A percentile compares a stretch with the other conserved stretches of the same genome.
Evolutionary conservation across 176 grass and related monocot genomes (phyloP).

Genomic region (Puccinellia tenuiflora): DNA sequence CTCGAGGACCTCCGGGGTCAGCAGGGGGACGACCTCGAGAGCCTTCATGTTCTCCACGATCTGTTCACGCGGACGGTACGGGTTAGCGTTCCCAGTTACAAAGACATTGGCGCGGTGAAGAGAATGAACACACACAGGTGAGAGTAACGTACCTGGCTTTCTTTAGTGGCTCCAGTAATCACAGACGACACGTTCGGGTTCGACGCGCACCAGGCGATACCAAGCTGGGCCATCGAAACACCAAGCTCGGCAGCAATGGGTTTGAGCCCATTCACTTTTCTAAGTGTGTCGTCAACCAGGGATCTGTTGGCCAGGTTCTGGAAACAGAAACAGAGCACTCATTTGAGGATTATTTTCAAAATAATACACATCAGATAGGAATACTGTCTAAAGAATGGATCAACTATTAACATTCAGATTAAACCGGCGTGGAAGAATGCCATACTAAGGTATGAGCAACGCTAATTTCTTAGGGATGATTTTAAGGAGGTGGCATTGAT

Average conservation of each 20-base stretch:
- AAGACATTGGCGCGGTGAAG: not conserved
- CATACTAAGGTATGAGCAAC: not conserved
- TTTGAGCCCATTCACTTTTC: constrained; percentile 84
- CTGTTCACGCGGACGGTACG: constrained; percentile 17
- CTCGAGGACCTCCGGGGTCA: constrained; percentile 77
- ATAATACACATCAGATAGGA: not conserved
- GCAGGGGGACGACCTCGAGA: constrained; percentile 65
- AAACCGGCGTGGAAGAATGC: not conserved
- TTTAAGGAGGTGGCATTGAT: not conserved
- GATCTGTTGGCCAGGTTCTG: constrained; percentile 92
- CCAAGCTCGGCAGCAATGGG: constrained; percentile 77
- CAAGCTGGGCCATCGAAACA: constrained; percentile 76
- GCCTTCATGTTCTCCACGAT: constrained; percentile 97
- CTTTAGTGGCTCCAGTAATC: constrained; percentile 97
- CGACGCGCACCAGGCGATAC: constrained; percentile 93
- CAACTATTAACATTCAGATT: too few species aligned
- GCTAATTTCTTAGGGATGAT: not conserved
- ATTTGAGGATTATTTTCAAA: not conserved
- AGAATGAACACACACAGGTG: not conserved
- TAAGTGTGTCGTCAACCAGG: constrained; percentile 73
- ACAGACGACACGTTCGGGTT: constrained; percentile 94
- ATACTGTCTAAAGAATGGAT: not conserved
- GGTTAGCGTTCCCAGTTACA: not conserved
- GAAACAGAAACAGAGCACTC: not conserved
- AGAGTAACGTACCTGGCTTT: constrained; percentile 68